A percentile compares a stretch with the other conserved stretches of the same genome.
Evolutionary conservation across 257 asterid species (phyloP).

Genomic region (Capsicum rhomboideum): DNA sequence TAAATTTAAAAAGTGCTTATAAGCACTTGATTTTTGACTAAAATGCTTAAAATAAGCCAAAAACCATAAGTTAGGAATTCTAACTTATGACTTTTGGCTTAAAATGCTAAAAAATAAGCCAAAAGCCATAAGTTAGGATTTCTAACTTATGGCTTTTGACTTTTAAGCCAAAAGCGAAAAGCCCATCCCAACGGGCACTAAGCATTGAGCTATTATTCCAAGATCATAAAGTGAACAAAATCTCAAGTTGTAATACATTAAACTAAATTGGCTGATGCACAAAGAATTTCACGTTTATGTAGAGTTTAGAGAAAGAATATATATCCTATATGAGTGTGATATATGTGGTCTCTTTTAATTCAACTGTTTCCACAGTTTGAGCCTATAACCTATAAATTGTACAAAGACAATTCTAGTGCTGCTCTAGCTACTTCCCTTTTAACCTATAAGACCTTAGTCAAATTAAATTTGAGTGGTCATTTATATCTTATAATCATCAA

Average conservation of each 20-base stretch:
- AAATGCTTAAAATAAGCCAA: too few relatives aligned
- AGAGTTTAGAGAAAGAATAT: neutral
- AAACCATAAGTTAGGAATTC: too few relatives aligned
- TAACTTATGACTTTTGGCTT: too few relatives aligned
- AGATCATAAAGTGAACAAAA: neutral
- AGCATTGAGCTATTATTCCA: neutral
- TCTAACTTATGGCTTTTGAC: too few relatives aligned
- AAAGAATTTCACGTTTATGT: neutral
- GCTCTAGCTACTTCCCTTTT: neutral
- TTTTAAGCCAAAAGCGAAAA: too few relatives aligned
- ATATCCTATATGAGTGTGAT: neutral
- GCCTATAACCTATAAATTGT: neutral
- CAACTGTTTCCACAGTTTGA: neutral
- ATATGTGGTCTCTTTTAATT: neutral
- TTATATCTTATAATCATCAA: too few relatives aligned
- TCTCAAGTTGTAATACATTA: neutral
- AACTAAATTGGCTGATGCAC: neutral
- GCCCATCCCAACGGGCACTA: too few relatives aligned
- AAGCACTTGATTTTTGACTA: too few relatives aligned
- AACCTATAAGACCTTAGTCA: neutral
- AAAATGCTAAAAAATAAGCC: too few relatives aligned
- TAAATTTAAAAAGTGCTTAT: too few relatives aligned
- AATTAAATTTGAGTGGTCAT: too few relatives aligned
- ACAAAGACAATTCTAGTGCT: neutral
- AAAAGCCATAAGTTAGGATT: too few relatives aligned